A percentile compares a stretch with the other conserved stretches of the same genome.
These are phyloP conservation scores for Zopfia rhizophila DNA, from an alignment of 2,329 filamentous ascomycete genomes.

Conservation along the genomic window DNA sequence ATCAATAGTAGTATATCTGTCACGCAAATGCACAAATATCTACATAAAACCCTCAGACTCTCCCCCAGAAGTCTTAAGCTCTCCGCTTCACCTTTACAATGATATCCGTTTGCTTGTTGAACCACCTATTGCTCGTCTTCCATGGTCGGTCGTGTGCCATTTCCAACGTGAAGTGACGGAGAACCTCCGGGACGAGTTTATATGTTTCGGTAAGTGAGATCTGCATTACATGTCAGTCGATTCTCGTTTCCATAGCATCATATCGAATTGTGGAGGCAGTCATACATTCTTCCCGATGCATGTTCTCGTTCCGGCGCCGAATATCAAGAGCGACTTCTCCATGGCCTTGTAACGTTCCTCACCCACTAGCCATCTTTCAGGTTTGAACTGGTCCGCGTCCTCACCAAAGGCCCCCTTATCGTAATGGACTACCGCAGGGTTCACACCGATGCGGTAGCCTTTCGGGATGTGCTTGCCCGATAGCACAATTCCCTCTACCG, in stretches of 20 bases:
- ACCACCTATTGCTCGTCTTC: constrained; percentile 27
- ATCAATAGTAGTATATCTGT: too few species aligned
- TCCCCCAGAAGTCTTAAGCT: too few species aligned
- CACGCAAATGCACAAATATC: too few species aligned
- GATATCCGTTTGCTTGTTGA: constrained; percentile 27
- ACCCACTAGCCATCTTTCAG: constrained; percentile 60
- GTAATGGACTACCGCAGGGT: constrained; percentile 48
- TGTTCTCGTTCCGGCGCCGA: constrained; percentile 31
- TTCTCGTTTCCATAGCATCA: not conserved
- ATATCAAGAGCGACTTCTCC: constrained; percentile 31
- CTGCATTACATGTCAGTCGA: constrained; percentile 9
- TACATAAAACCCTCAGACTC: too few species aligned
- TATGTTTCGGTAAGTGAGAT: constrained; percentile 26
- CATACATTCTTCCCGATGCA: constrained; percentile 35
- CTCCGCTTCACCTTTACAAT: constrained; percentile 29
- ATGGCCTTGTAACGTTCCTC: constrained; percentile 23
- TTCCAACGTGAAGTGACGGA: constrained; percentile 24
- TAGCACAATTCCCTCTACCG: constrained; percentile 26
- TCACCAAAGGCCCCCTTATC: constrained; percentile 58
- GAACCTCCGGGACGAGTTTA: constrained; percentile 25
- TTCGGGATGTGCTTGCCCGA: constrained; percentile 43
- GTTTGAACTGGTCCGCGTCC: constrained; percentile 58
- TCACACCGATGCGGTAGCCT: constrained; percentile 48
- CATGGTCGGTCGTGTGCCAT: constrained; percentile 28
- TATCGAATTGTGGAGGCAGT: not conserved